Conservation (phyloP, 768 basidiomycete species). For the Ramaria rubella region DNA sequence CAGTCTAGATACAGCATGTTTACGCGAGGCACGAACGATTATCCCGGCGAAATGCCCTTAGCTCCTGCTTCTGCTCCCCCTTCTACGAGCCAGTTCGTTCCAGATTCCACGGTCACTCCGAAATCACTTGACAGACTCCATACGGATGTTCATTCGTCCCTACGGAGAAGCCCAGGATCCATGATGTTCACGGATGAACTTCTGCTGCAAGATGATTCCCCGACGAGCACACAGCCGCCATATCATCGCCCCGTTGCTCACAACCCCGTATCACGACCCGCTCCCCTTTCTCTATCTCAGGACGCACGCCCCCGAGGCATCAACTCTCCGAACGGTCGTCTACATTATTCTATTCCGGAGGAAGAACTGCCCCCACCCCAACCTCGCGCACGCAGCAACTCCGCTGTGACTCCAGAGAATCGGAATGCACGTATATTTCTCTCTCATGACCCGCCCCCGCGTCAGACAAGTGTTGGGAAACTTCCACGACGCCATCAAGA, state of each 20-base stretch:
- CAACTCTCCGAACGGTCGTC: not conserved
- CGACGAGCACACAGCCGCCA: not conserved
- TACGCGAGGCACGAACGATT: not conserved
- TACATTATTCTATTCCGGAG: not conserved
- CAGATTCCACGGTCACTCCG: not conserved
- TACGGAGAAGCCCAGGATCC: not conserved
- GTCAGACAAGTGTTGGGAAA: not conserved
- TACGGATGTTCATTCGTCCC: not conserved
- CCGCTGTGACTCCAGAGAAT: not conserved
- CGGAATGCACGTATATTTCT: slow-evolving; percentile 3
- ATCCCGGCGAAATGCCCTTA: not conserved
- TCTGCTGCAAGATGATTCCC: not conserved
- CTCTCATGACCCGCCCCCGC: not conserved
- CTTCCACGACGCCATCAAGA: not conserved
- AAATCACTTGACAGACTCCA: not conserved
- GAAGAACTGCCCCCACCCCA: slow-evolving; percentile 1
- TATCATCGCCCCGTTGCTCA: not conserved
- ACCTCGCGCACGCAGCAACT: slow-evolving; percentile 4
- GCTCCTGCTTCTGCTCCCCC: not conserved
- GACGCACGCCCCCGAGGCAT: not conserved
- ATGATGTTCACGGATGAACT: slow-evolving; percentile 3
- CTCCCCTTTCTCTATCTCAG: not conserved
- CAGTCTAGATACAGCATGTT: not conserved
- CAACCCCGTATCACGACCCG: not conserved
- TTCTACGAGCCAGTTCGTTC: not conserved